phyloP scores from a whole-genome alignment of 192 early-diverging fungal genomes.

The Umbelopsis ramanniana region DNA sequence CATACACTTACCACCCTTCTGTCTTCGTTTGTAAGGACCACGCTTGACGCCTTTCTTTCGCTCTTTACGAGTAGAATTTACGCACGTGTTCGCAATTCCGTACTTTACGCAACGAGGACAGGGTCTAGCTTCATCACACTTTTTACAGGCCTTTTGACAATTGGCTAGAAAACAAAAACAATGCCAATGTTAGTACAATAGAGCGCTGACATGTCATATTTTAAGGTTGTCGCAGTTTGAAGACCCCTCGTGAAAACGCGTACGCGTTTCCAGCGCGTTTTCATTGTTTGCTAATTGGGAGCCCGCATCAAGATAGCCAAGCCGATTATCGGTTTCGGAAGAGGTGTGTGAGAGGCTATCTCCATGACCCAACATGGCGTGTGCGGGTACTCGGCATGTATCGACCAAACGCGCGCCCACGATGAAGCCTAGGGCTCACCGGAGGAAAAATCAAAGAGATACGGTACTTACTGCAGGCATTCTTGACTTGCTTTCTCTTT shows the following conservation, averaged over 20 bases:
- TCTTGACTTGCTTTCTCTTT: conserved; percentile 42
- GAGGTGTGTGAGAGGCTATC: too few species aligned
- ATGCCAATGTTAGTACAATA: conserved; percentile 13
- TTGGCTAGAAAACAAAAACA: conserved; percentile 53
- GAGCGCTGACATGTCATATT: neutral
- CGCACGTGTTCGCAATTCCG: conserved; percentile 68
- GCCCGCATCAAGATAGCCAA: neutral
- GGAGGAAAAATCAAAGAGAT: neutral
- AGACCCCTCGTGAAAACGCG: conserved; percentile 8
- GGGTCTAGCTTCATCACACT: conserved; percentile 86
- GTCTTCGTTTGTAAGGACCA: conserved; percentile 78
- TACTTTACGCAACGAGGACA: conserved; percentile 83
- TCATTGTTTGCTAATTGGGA: conserved; percentile 20
- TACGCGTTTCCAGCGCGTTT: conserved; percentile 16
- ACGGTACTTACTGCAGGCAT: conserved; percentile 38
- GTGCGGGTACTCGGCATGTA: too few species aligned
- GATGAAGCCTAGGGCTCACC: too few species aligned
- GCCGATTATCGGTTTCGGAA: neutral
- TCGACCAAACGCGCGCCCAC: too few species aligned
- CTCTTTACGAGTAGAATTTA: conserved; percentile 80
- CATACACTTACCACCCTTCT: conserved; percentile 24
- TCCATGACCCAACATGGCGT: too few species aligned
- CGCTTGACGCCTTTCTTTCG: conserved; percentile 84
- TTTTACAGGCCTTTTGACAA: conserved; percentile 91
- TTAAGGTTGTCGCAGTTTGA: conserved; percentile 19